Conservation (phyloP, 495 filamentous ascomycete genomes). For the Xylaria longipes region DNA sequence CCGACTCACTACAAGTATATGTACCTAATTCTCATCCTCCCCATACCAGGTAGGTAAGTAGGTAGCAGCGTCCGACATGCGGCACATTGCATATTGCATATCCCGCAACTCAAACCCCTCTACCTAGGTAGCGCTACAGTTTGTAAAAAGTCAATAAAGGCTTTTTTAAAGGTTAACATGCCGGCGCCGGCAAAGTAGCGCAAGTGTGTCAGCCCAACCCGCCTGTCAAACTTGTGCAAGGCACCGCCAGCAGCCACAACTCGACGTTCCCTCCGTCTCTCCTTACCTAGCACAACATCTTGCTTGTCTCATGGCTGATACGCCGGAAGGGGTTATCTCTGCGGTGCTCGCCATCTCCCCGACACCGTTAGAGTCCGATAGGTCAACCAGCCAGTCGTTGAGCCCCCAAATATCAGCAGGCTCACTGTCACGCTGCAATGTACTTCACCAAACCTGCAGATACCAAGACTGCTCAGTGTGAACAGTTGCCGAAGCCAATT, state of each 20-base stretch:
- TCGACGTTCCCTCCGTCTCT: neutral
- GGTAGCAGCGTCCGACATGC: neutral
- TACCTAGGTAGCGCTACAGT: no score
- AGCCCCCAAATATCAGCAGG: conserved; percentile 4
- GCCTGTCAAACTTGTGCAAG: neutral
- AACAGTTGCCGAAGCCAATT: neutral
- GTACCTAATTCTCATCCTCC: neutral
- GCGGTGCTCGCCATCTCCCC: neutral
- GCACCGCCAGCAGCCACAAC: neutral
- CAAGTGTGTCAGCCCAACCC: neutral
- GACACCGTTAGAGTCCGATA: neutral
- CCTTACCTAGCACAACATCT: neutral
- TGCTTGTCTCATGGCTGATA: conserved; percentile 1
- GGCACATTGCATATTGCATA: neutral
- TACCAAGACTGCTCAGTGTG: neutral
- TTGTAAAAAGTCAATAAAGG: neutral
- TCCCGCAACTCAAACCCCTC: neutral
- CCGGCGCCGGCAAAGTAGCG: neutral
- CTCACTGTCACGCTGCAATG: conserved; percentile 5
- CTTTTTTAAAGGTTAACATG: neutral
- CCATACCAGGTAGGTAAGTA: no score
- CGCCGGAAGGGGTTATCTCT: neutral
- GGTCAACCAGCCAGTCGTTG: conserved; percentile 1
- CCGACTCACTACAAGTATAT: neutral
- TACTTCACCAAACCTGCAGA: neutral